These are phyloP conservation scores for Helenozyma baotianmanensis DNA, from an alignment of 805 yeast genomes.

Conservation along the genomic window DNA sequence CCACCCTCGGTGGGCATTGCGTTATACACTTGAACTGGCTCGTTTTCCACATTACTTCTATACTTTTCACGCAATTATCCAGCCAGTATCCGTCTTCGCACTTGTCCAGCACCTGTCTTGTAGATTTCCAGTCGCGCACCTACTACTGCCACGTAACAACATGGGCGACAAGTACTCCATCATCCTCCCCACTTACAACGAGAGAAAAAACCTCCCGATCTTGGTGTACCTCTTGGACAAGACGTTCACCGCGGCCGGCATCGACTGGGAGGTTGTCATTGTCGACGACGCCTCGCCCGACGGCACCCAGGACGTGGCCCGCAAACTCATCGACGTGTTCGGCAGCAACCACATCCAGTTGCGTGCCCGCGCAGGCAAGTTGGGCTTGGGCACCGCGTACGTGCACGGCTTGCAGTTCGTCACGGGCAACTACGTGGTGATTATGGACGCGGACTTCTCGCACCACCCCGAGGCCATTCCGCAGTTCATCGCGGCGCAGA, in stretches of 20 bases:
- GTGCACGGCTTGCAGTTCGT: constrained; percentile 71
- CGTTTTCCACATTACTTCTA: too few species aligned
- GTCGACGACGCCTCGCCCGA: constrained; percentile 81
- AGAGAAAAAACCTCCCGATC: constrained; percentile 59
- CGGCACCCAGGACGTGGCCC: constrained; percentile 73
- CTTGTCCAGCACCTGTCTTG: too few species aligned
- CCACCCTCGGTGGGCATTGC: too few species aligned
- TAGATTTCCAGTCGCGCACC: too few species aligned
- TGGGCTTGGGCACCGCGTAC: constrained; percentile 78
- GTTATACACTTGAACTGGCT: too few species aligned
- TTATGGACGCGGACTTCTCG: constrained; percentile 82
- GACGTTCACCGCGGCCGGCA: constrained; percentile 52
- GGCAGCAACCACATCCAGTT: constrained; percentile 59
- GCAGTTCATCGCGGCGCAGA: constrained; percentile 63
- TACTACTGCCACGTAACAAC: too few species aligned
- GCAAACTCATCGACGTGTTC: constrained; percentile 51
- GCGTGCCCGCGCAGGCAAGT: constrained; percentile 70
- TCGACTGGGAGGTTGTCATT: constrained; percentile 73
- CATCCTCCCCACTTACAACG: constrained; percentile 75
- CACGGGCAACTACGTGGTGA: constrained; percentile 69
- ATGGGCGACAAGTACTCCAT: constrained; percentile 58
- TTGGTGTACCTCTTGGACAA: constrained; percentile 65
- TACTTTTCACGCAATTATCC: too few species aligned
- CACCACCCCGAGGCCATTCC: constrained; percentile 82
- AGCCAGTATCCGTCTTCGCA: too few species aligned